These are phyloP conservation scores for Dryas octopetala DNA, from an alignment of 306 rosid species.

Conservation along the genomic window DNA sequence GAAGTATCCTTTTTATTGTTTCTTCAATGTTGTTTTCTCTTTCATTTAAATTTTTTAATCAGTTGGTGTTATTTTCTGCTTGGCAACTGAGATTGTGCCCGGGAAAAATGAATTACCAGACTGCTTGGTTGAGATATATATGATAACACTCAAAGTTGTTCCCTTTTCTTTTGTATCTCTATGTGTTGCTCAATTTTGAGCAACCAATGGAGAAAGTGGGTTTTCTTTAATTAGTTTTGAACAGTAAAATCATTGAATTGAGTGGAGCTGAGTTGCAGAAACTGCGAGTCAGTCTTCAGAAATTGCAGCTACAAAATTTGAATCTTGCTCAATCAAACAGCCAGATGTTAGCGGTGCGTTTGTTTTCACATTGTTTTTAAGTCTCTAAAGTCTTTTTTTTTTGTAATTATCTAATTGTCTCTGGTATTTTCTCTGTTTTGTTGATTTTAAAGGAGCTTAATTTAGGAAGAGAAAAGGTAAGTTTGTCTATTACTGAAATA, in stretches of 20 bases:
- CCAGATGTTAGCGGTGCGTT: slow-evolving; percentile 63
- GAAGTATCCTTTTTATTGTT: slow-evolving; percentile 59
- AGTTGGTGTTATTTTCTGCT: not conserved
- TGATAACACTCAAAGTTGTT: not conserved
- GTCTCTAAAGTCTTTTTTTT: not conserved
- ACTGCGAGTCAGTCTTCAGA: slow-evolving; percentile 55
- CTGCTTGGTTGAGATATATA: not conserved
- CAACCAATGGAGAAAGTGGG: not conserved
- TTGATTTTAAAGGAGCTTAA: slow-evolving; percentile 69
- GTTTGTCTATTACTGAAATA: slow-evolving; percentile 17
- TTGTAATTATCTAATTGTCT: not conserved
- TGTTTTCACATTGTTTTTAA: not conserved
- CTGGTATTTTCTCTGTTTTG: slow-evolving; percentile 12
- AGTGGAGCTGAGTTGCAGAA: slow-evolving; percentile 68
- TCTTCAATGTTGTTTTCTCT: not conserved
- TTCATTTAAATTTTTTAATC: not conserved
- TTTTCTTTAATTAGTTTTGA: slow-evolving; percentile 35
- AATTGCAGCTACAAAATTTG: slow-evolving; percentile 79
- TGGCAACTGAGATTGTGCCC: not conserved
- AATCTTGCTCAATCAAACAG: slow-evolving; percentile 83
- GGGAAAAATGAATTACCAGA: not conserved
- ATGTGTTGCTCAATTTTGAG: not conserved
- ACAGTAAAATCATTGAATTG: slow-evolving; percentile 62
- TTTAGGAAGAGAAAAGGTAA: slow-evolving; percentile 72
- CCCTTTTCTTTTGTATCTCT: not conserved